Conservation (phyloP, 2,329 filamentous ascomycete genomes). For the Phialocephala sp. region DNA sequence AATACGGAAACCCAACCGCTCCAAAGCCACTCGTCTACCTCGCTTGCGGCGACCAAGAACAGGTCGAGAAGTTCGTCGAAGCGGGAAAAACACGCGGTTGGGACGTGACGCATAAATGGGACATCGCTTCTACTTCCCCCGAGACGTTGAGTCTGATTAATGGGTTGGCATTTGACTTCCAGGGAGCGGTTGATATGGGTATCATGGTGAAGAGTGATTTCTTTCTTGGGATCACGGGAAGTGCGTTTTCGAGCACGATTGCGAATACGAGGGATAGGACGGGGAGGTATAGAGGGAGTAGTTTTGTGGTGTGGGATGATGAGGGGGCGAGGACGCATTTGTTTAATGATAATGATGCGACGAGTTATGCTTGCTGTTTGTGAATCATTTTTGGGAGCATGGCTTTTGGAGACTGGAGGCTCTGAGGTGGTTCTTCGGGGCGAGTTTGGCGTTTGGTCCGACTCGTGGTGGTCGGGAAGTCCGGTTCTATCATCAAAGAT, state of each 20-base stretch:
- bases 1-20: conserved; percentile 28
- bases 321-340: conserved; percentile 43
- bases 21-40: conserved; percentile 44
- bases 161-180: conserved; percentile 44
- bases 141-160: conserved; percentile 33
- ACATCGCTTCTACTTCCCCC: conserved; percentile 27
- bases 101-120: conserved; percentile 46
- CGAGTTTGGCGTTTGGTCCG: no score
- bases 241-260: conserved; percentile 44
- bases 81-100: conserved; percentile 43
- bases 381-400: conserved; percentile 21
- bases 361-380: conserved; percentile 44
- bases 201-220: conserved; percentile 43
- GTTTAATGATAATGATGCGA: conserved; percentile 44
- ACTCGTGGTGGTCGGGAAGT: no score
- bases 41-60: conserved; percentile 45
- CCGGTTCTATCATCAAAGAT: no score
- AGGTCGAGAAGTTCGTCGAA: conserved; percentile 41
- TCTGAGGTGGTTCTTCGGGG: no score
- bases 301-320: conserved; percentile 39
- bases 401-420: no score
- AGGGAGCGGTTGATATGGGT: conserved; percentile 45
- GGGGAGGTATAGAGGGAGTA: conserved; percentile 45
- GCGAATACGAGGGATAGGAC: conserved; percentile 44
- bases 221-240: conserved; percentile 45